These are phyloP conservation scores for Wakefieldia striispora DNA, from an alignment of 768 basidiomycete genomes.

Conservation along the genomic window DNA sequence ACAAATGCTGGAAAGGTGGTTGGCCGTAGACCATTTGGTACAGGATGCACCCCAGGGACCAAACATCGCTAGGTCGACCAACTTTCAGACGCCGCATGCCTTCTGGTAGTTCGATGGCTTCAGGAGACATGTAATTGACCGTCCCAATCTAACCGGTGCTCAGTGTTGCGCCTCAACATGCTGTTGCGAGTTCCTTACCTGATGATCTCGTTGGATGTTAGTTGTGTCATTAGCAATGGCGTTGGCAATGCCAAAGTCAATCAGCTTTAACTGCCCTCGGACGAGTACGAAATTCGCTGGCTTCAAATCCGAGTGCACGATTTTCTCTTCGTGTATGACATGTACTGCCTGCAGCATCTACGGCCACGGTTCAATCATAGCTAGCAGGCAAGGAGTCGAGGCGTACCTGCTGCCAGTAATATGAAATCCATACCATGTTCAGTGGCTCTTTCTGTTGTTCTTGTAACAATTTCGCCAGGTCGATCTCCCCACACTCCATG, in stretches of 20 bases:
- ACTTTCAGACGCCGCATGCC: conserved; percentile 91
- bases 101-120: conserved; percentile 87
- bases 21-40: conserved; percentile 98
- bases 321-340: conserved; percentile 96
- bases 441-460: conserved; percentile 82
- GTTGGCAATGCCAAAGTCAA: conserved; percentile 99
- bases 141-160: conserved; percentile 72
- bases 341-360: conserved; percentile 99
- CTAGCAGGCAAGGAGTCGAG: background rate
- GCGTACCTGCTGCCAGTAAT: conserved; percentile 95
- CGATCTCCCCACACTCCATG: conserved; percentile 97
- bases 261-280: conserved; percentile 91
- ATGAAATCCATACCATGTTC: conserved; percentile 92
- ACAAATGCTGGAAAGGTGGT: conserved; percentile 86
- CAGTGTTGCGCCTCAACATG: background rate
- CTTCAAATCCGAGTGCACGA: conserved; percentile 97
- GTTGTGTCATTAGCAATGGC: conserved; percentile 98
- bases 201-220: conserved; percentile 95
- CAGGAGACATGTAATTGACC: conserved; percentile 98
- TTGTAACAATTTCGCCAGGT: conserved; percentile 78
- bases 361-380: background rate
- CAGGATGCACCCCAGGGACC: conserved; percentile 96
- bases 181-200: conserved; percentile 46
- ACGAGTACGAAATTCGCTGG: conserved; percentile 98
- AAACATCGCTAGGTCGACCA: conserved; percentile 93